Evolutionary conservation across 148 eudicot species (phyloP), one percentile per base, ranked within the genome.

Genomic region (Limonium bicolor): DNA sequence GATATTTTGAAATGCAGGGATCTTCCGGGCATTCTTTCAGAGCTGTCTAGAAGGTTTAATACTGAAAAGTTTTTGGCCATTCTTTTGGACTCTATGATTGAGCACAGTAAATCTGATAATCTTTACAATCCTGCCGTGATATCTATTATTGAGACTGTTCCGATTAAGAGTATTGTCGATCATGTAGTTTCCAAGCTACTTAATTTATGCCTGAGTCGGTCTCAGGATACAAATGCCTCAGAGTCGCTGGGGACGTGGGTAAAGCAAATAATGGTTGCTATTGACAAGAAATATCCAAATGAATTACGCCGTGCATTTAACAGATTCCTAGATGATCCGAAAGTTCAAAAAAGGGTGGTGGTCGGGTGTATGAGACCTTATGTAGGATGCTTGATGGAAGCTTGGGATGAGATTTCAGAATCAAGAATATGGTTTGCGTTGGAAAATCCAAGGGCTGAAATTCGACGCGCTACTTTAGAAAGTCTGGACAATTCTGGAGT

Each of bases 391-490:
- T 90, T 30, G 87, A 75, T 59, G 79, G 78, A 27, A 63, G 63
- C 61, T 34, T 48, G 50, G 36, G 54, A 34, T 55, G 77, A 57
- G 24, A 46, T 64, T 48, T 58, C 77, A 19, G 81, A 80, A 59
- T 71, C 85, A 21, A 76, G 69, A 60, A 43, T 84, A 41, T 75
- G 86, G 86, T 71, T 84, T 70, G 81, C 80, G 1, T 74, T 90
- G 35, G 95, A 90, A 49, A 84, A 84, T 65, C 81, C 99, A 1
- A 82, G 78, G 76, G 93, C 85, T 31, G 87, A 73, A 62, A 48
- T 90, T 56, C 76, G 93, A 13, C 78, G 77, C 39, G 49, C 69
- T 34, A 64, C 75, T 8, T 65, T 90, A 25, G 29, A 50, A 21
- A 64, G 73, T 51, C 61, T 90, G 53, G 80, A 84, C 63, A 62